Percentiles rank a stretch among this genome's conserved stretches.
Evolutionary conservation across 2,329 filamentous ascomycete species (phyloP).

Genomic region (Xylariaceae sp.): DNA sequence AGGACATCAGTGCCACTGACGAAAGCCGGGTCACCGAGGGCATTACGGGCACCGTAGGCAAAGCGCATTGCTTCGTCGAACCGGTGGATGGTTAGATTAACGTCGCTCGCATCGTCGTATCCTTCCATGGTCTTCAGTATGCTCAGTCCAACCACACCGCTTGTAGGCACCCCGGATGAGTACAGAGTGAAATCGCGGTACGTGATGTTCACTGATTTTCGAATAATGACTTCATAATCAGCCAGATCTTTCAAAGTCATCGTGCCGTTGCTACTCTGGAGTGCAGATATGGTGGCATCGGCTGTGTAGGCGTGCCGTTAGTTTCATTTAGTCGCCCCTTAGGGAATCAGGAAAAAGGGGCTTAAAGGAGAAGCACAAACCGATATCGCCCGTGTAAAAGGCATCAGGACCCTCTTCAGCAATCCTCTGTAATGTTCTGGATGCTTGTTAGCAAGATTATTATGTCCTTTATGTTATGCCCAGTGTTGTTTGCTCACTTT

Average conservation of each 20-base stretch:
- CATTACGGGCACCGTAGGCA: slow-evolving; percentile 72
- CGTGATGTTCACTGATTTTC: slow-evolving; percentile 57
- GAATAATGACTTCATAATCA: slow-evolving; percentile 63
- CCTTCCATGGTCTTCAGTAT: slow-evolving; percentile 80
- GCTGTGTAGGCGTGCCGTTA: slow-evolving; percentile 41
- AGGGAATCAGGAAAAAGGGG: background rate
- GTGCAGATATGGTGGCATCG: slow-evolving; percentile 62
- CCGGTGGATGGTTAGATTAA: slow-evolving; percentile 70
- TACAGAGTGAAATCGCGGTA: slow-evolving; percentile 69
- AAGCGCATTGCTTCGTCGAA: slow-evolving; percentile 87
- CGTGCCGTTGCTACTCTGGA: slow-evolving; percentile 69
- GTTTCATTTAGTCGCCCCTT: slow-evolving; percentile 20
- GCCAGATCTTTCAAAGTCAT: slow-evolving; percentile 47
- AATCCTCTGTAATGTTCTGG: slow-evolving; percentile 65
- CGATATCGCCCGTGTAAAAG: slow-evolving; percentile 67
- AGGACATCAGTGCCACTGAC: slow-evolving; percentile 57
- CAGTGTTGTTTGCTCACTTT: slow-evolving; percentile 31
- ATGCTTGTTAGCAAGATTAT: slow-evolving; percentile 34
- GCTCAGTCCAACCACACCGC: slow-evolving; percentile 68
- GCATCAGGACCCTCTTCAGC: slow-evolving; percentile 65
- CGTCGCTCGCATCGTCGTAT: slow-evolving; percentile 55
- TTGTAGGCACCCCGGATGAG: slow-evolving; percentile 67
- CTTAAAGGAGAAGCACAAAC: slow-evolving; percentile 31
- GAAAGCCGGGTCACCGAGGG: slow-evolving; percentile 77
- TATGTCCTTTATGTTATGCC: background rate